Evolutionary conservation across 768 basidiomycete genomes (phyloP).

Genomic region (Tricholoma sp.): DNA sequence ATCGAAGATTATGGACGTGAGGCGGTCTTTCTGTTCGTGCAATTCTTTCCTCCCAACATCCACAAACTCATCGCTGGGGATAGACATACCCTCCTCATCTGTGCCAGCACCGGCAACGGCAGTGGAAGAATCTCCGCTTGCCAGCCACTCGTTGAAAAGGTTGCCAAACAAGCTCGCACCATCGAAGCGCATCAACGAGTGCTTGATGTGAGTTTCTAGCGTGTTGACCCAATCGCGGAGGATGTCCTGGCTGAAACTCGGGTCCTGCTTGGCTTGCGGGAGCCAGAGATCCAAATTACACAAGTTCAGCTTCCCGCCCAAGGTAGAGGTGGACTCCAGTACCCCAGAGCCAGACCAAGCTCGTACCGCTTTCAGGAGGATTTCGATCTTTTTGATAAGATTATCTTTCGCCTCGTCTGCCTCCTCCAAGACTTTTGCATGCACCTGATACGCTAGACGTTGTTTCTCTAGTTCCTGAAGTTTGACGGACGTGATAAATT

Average conservation of each 20-base stretch:
- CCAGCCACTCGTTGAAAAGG: constrained; percentile 40
- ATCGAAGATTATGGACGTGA: constrained; percentile 37
- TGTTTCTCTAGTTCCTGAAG: constrained; percentile 39
- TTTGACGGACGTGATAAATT: constrained; percentile 40
- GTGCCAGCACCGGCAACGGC: constrained; percentile 13
- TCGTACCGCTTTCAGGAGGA: constrained; percentile 27
- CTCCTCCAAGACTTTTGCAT: constrained; percentile 27
- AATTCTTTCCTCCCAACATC: constrained; percentile 36
- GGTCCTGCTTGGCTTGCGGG: constrained; percentile 35
- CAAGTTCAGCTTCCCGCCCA: constrained; percentile 23
- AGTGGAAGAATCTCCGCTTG: constrained; percentile 36
- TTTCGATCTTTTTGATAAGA: constrained; percentile 26
- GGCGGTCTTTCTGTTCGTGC: constrained; percentile 25
- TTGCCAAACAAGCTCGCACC: constrained; percentile 37
- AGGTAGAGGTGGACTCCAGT: constrained; percentile 8
- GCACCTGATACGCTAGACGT: constrained; percentile 27
- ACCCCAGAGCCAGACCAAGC: constrained; percentile 32
- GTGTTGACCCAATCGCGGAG: constrained; percentile 33
- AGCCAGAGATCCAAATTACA: constrained; percentile 33
- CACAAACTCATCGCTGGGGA: constrained; percentile 9
- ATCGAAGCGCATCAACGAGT: constrained; percentile 33
- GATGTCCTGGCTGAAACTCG: constrained; percentile 31
- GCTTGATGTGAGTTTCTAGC: constrained; percentile 34
- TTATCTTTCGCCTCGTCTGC: constrained; percentile 19
- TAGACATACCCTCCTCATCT: constrained; percentile 5